These are phyloP conservation scores for Pulveroboletus sp. DNA, from an alignment of 768 basidiomycete genomes.

Conservation along the genomic window DNA sequence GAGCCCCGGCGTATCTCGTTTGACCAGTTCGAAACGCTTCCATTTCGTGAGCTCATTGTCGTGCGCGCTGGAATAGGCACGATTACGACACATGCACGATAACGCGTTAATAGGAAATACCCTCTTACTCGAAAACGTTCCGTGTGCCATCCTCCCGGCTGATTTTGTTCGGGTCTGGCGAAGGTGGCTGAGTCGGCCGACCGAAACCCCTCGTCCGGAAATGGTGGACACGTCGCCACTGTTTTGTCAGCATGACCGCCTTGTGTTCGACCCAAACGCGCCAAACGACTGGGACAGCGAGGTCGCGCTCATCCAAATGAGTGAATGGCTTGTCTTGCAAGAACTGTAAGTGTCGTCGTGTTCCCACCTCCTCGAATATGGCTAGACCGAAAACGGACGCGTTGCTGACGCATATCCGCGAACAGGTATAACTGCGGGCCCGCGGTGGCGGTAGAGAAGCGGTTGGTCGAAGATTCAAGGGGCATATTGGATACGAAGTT, in stretches of 20 bases:
- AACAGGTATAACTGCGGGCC: conserved; percentile 57
- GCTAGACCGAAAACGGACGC: conserved; percentile 4
- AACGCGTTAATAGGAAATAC: conserved; percentile 45
- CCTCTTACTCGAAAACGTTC: conserved; percentile 43
- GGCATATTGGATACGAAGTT: conserved; percentile 37
- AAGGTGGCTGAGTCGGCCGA: conserved; percentile 61
- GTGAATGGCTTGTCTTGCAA: conserved; percentile 63
- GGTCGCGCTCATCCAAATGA: conserved; percentile 51
- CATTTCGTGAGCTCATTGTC: conserved; percentile 19
- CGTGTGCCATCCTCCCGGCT: conserved; percentile 56
- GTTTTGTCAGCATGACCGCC: conserved; percentile 62
- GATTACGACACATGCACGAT: conserved; percentile 60
- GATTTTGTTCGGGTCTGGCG: conserved; percentile 67
- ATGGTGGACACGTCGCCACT: conserved; percentile 57
- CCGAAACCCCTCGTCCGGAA: conserved; percentile 54
- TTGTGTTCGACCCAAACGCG: conserved; percentile 64
- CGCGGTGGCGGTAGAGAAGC: conserved; percentile 46
- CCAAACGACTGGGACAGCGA: conserved; percentile 54
- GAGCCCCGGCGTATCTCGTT: conserved; percentile 5
- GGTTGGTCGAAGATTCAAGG: conserved; percentile 20
- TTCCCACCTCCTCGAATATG: conserved; percentile 3
- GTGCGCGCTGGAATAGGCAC: conserved; percentile 42
- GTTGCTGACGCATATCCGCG: conserved; percentile 17
- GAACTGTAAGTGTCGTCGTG: conserved; percentile 47
- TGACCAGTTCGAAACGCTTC: conserved; percentile 4